Percentiles rank a stretch among this genome's conserved stretches.
These are phyloP conservation scores for Linnemannia zychae DNA, from an alignment of 192 early-diverging fungal genomes.

Conservation along the genomic window DNA sequence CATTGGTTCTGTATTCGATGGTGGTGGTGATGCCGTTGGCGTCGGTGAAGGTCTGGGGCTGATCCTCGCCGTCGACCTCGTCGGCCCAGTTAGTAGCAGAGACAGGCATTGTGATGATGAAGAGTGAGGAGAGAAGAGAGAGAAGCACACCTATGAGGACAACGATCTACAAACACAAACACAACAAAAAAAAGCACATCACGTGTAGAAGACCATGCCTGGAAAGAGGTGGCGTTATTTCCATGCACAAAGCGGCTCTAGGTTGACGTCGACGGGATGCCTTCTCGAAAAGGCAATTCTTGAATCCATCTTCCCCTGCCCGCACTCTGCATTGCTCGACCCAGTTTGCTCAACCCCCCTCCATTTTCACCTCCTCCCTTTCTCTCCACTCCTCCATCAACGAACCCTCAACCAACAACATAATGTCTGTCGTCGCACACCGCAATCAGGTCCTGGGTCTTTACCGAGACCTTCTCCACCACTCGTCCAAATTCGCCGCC, in stretches of 20 bases:
- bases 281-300: not conserved
- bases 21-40: slow-evolving; percentile 87
- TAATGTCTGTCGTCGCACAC: slow-evolving; percentile 42
- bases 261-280: not conserved
- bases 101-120: slow-evolving; percentile 43
- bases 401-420: not conserved
- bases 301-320: slow-evolving; percentile 3
- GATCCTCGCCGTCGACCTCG: slow-evolving; percentile 56
- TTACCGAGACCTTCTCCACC: slow-evolving; percentile 82
- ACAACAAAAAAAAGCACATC: slow-evolving; percentile 13
- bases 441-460: slow-evolving; percentile 77
- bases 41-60: slow-evolving; percentile 67
- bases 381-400: not conserved
- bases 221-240: not conserved
- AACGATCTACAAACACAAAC: slow-evolving; percentile 15
- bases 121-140: slow-evolving; percentile 3
- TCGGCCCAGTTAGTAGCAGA: slow-evolving; percentile 59
- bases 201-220: not conserved
- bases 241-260: not conserved
- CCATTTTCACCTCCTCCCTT: not conserved
- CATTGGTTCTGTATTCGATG: slow-evolving; percentile 87
- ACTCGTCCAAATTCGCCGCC: slow-evolving; percentile 78
- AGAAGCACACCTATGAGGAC: not conserved
- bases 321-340: not conserved
- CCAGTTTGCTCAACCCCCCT: not conserved